Conservation (phyloP, 164 flowering plant genomes). For the Tetracentron sinense region DNA sequence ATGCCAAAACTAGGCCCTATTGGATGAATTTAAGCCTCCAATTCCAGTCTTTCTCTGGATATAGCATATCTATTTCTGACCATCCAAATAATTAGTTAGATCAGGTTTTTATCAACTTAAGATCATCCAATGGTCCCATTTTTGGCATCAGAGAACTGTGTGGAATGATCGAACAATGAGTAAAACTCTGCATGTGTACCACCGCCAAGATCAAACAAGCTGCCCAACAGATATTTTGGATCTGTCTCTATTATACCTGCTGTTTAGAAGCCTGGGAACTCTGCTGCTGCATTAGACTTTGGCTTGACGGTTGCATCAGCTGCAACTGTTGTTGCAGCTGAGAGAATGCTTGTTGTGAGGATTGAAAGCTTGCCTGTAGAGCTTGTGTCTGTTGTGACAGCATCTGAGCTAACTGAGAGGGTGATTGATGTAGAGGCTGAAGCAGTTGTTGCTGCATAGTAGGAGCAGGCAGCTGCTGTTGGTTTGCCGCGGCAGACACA, state of each 20-base stretch:
- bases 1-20: background rate
- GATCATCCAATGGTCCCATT: background rate
- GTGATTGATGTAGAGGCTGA: slow-evolving; percentile 58
- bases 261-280: slow-evolving; percentile 43
- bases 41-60: background rate
- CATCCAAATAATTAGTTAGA: background rate
- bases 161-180: background rate
- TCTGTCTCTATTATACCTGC: slow-evolving; percentile 48
- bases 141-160: too few relatives aligned
- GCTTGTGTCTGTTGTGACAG: slow-evolving; percentile 78
- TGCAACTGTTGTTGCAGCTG: slow-evolving; percentile 92
- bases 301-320: slow-evolving; percentile 50
- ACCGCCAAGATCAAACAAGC: too few relatives aligned
- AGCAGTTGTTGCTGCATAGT: slow-evolving; percentile 40
- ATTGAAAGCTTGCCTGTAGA: slow-evolving; percentile 79
- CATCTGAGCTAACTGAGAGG: slow-evolving; percentile 76
- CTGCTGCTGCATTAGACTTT: slow-evolving; percentile 39
- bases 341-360: slow-evolving; percentile 86
- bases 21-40: background rate
- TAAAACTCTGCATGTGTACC: background rate
- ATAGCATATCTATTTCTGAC: background rate
- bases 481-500: slow-evolving; percentile 27
- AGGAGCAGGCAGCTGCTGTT: slow-evolving; percentile 39
- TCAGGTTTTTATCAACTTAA: background rate
- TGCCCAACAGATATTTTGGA: too few relatives aligned